A percentile compares a stretch with the other conserved stretches of the same genome.
These are phyloP conservation scores for Microdochium bolleyi DNA, from an alignment of 2,329 filamentous ascomycete genomes.

Conservation along the genomic window DNA sequence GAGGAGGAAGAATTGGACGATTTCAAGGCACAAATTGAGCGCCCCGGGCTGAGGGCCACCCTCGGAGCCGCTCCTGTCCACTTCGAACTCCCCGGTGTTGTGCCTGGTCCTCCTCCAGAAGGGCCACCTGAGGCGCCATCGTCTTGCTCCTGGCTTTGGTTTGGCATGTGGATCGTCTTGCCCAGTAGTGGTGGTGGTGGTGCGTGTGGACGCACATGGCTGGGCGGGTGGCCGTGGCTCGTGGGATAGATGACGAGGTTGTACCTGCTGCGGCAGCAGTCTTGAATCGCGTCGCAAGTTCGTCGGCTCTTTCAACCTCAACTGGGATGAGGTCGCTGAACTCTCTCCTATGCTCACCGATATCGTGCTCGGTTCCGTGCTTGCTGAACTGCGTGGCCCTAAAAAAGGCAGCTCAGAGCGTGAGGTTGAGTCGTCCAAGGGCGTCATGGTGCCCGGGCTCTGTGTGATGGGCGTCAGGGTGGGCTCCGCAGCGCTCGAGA, in stretches of 20 bases:
- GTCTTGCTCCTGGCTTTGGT: neutral
- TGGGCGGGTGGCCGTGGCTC: slow-evolving; percentile 6
- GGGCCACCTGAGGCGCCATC: neutral
- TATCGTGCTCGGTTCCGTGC: neutral
- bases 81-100: neutral
- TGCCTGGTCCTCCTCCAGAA: neutral
- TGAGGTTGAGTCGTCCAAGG: neutral
- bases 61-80: neutral
- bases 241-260: too few relatives aligned
- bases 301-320: slow-evolving; percentile 18
- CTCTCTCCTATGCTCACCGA: slow-evolving; percentile 9
- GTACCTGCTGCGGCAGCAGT: slow-evolving; percentile 4
- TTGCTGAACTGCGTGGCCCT: neutral
- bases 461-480: neutral
- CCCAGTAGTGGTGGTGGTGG: slow-evolving; percentile 50
- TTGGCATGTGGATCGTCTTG: slow-evolving; percentile 7
- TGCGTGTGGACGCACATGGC: slow-evolving; percentile 47
- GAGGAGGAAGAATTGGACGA: slow-evolving; percentile 5
- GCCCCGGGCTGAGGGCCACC: neutral
- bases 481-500: neutral
- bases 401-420: neutral
- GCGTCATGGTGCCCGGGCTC: neutral
- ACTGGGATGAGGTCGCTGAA: slow-evolving; percentile 30
- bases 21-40: slow-evolving; percentile 2
- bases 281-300: slow-evolving; percentile 16